A percentile compares a stretch with the other conserved stretches of the same genome.
Conservation (phyloP, 441 rosid species). For the Eruca vesicaria region DNA sequence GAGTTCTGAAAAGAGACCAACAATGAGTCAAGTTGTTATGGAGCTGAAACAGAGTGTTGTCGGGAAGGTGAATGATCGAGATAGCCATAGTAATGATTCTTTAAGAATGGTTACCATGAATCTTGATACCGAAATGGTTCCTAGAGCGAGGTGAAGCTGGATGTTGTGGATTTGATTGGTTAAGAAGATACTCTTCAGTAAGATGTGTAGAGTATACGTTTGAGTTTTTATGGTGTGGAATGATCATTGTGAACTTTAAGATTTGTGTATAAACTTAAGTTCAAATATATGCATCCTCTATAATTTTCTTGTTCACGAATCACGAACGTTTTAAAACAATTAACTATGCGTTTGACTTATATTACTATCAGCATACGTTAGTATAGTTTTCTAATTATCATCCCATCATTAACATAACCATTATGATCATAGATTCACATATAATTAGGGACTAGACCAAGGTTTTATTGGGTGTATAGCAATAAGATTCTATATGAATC, state of each 20-base stretch:
- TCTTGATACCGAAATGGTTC: slow-evolving; percentile 14
- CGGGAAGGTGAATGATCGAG: neutral
- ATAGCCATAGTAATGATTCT: neutral
- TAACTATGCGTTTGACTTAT: neutral
- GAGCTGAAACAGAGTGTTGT: slow-evolving; percentile 36
- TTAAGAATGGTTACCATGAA: neutral
- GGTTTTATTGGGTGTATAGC: neutral
- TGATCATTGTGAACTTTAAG: neutral
- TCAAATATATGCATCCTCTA: neutral
- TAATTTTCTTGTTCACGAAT: neutral
- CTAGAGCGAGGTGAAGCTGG: neutral
- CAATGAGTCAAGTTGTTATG: neutral
- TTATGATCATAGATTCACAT: neutral
- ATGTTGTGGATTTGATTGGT: neutral
- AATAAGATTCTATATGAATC: neutral
- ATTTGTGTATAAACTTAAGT: neutral
- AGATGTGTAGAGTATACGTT: neutral
- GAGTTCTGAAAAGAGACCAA: neutral
- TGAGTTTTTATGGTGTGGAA: neutral
- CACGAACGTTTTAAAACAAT: too few species aligned
- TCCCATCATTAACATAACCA: neutral
- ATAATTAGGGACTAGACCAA: neutral
- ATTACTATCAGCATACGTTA: neutral
- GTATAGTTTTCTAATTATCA: neutral
- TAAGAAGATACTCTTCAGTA: neutral